Percentiles rank a stretch among this genome's conserved stretches.
Evolutionary conservation across 2,329 filamentous ascomycete species (phyloP).

Genomic region (Leptodontidium sp.): DNA sequence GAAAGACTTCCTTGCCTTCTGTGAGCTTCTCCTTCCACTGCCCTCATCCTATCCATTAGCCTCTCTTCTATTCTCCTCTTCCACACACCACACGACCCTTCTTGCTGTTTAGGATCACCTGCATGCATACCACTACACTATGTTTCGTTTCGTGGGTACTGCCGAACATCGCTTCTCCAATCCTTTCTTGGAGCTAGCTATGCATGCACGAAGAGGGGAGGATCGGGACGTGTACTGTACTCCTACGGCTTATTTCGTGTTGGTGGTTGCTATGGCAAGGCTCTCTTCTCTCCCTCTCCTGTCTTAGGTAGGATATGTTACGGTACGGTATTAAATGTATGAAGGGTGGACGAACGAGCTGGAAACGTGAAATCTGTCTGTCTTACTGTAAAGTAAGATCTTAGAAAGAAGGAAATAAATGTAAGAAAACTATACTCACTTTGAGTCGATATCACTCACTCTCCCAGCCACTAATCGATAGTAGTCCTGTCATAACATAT

Average conservation of each 20-base stretch:
- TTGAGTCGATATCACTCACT: constrained; percentile 9
- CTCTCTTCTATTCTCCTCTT: background rate
- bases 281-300: background rate
- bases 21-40: constrained; percentile 4
- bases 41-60: background rate
- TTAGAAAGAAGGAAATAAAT: background rate
- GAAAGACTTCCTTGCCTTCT: background rate
- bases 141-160: constrained; percentile 16
- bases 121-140: constrained; percentile 8
- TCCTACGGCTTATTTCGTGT: constrained; percentile 7
- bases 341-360: background rate
- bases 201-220: background rate
- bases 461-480: background rate
- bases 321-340: too few species aligned
- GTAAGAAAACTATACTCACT: background rate
- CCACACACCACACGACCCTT: constrained; percentile 1
- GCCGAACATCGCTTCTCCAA: constrained; percentile 8
- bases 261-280: background rate
- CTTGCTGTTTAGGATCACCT: constrained; percentile 13
- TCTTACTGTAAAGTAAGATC: background rate
- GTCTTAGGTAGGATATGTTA: too few species aligned
- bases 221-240: background rate
- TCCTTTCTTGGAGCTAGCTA: background rate
- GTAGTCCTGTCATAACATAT: background rate
- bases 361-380: background rate